Evolutionary conservation across 2,329 filamentous ascomycete species (phyloP), one percentile per base, ranked within the genome.

Genomic region (Herpotrichia juniperi): DNA sequence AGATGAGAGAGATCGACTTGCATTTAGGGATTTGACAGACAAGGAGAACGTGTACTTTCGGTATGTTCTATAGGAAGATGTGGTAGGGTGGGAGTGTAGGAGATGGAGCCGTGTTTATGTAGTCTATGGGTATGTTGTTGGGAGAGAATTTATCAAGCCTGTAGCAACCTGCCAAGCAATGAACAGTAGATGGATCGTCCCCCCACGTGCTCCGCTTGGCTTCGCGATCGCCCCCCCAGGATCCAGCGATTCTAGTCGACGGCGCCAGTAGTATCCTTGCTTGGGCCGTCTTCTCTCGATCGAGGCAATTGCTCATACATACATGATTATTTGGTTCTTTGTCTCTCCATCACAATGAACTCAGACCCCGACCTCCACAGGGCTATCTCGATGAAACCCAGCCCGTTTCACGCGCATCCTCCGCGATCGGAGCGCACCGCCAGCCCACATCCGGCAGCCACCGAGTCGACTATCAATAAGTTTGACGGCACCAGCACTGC

Each of bases 31-130:
- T 21, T 67, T 82, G 73, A 86, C 83, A 6, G 84, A 86, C 53
- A 77, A 68, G 61, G 79, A 86, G 70, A 86, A 87, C 59, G 78
- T 76, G 61, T 77, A 75, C 17, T 86, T 86, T 64, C 76, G 81
- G 43, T 86, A 86, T 60, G 87, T 71, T 4, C 32, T 71, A 34
- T 72, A 56, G 22, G 8, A 42, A 22, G 28, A n/a, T n/a, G 28
- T 31, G 28, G 28, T n/a, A 31, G 28, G n/a, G 28, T 31, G 28
- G n/a, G 9, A 31, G 28, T 9, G 28, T 31, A 31, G 9, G 9
- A n/a, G n/a, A n/a, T n/a, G n/a, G n/a, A n/a, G n/a, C n/a, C n/a
- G n/a, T n/a, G n/a, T n/a, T n/a, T n/a, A n/a, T n/a, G n/a, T n/a
- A n/a, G n/a, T n/a, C n/a, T n/a, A n/a, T n/a, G n/a, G n/a, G n/a